Percentiles rank a stretch among this genome's conserved stretches.
These are phyloP conservation scores for Cutaneotrichosporon arboriforme DNA, from an alignment of 1,284 basidiomycete species.

Conservation along the genomic window DNA sequence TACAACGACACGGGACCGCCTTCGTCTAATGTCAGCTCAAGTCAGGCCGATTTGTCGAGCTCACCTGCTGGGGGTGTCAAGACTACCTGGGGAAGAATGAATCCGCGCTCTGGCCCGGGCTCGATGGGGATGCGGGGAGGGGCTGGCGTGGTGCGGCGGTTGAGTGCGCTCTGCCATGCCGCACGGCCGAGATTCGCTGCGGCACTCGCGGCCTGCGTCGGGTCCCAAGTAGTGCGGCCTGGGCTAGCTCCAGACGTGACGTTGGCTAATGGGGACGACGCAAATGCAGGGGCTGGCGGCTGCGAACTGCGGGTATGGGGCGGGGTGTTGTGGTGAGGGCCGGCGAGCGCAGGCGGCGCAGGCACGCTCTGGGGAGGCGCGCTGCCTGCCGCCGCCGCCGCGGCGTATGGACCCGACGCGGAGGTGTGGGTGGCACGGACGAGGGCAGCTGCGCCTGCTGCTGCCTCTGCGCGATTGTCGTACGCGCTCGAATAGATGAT, in stretches of 20 bases:
- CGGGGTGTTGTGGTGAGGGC: neutral
- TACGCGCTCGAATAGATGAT: conserved; percentile 9
- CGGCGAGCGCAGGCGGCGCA: neutral
- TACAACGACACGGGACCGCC: conserved; percentile 12
- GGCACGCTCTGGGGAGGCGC: neutral
- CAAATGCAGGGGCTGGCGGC: neutral
- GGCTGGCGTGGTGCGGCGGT: neutral
- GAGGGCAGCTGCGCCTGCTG: conserved; percentile 12
- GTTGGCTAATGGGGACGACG: neutral
- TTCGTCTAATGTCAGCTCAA: conserved; percentile 7
- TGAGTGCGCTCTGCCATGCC: neutral
- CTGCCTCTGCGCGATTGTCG: conserved; percentile 14
- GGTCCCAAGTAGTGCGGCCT: neutral
- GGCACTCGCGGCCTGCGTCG: no score
- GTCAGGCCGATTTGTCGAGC: no score
- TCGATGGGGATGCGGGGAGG: neutral
- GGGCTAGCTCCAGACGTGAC: neutral
- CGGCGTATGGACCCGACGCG: neutral
- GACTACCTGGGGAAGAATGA: conserved; percentile 8
- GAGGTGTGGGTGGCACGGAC: neutral
- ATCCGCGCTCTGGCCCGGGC: neutral
- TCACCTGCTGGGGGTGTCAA: conserved; percentile 15
- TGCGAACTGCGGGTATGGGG: neutral
- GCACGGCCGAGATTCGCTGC: neutral
- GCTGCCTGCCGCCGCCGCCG: neutral